Evolutionary conservation across 768 basidiomycete genomes (phyloP), one percentile per base, ranked within the genome.

Genomic region (Naematelia aurantialba): DNA sequence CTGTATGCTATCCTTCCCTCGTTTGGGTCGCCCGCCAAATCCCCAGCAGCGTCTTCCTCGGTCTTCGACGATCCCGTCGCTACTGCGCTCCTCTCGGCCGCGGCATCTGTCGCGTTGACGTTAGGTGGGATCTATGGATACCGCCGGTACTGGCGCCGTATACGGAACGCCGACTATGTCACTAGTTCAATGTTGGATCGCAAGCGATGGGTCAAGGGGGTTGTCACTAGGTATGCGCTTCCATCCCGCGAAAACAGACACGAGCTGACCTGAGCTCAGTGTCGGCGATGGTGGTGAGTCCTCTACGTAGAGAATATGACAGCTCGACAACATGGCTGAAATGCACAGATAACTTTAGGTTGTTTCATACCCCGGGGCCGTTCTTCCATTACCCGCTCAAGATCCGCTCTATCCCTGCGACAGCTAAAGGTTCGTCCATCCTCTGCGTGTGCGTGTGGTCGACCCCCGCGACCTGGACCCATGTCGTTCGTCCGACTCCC

Each of bases 271-370:
- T 29, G n/a, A 46, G 21, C 51, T 42, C 45, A 69, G 69, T 62
- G 72, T 68, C 19, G 68, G 70, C 1, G 71, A 70, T 66, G 68
- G 68, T 52, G 69, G 65, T 73, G 45, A 62, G 66, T 58, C 62
- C 4, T 10, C 25, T n/a, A 21, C 45, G 25, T 46, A 24, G 14
- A 4, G 19, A 5, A n/a, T 5, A 19, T 46, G 4, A 4, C 8
- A n/a, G 19, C 42, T 44, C 19, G 12, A 10, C 31, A 19, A 27
- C 49, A 21, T 60, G 89, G 89, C 61, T 89, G 91, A 52, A 88
- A 88, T 2, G 90, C 92, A 10, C 83, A 12, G 93, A 97, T 76
- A 90, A 90, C 70, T 92, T 94, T 75, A 80, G 88, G 25, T 51
- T 98, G 27, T 96, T 85, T 66, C 93, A 98, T 70, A 91, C 86